Base-by-base conservation (phyloP, 371 early-diverging fungal species). In the Syncephalastrum racemosum region DNA sequence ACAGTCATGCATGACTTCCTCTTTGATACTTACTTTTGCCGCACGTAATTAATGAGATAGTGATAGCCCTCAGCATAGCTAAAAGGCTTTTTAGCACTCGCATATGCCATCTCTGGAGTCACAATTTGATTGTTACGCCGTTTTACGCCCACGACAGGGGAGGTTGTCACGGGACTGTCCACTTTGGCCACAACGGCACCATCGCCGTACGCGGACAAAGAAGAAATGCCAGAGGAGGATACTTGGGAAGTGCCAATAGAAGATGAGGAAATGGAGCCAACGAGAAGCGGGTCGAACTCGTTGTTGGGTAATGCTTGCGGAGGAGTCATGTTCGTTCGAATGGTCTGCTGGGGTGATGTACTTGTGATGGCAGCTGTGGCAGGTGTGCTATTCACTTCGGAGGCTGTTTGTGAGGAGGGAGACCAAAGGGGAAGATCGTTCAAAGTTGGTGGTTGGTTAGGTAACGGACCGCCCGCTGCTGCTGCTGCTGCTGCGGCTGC, bases 51-150 rank as follows among this genome's bases (percentile, higher is more conserved):
- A 43, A 91, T 77, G 15, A 93, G 72, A 59, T 88, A 91, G 64
- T 93, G 96, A 69, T 90, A 95, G 6, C 96, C 96, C 57, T 89
- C 90, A 15, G 89, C 86, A 67, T 95, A 93, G 60, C 89, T 89
- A 75, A 90, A 92, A 6, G 96, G 93, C 51, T 80, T 46, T 27
- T 46, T 55, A 51, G 61, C 58, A 16, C 58, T 54, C 13, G 52
- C 58, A 22, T 66, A 66, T 5, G 55, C 56, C 42, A 57, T 54
- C 42, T 66, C 66, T 5, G 66, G 66, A 4, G 66, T 66, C 6
- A 75, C 55, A 4, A 72, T 59, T 46, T 71, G 72, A 40, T 71
- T 75, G 41, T 67, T 49, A 31, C 72, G 58, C 58, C 59, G 60
- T 6, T 64, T 58, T 10, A 64, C 46, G 1, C 70, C 59, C 12